These are phyloP conservation scores for Metschnikowia similis DNA, from an alignment of 805 yeast species.

Conservation along the genomic window DNA sequence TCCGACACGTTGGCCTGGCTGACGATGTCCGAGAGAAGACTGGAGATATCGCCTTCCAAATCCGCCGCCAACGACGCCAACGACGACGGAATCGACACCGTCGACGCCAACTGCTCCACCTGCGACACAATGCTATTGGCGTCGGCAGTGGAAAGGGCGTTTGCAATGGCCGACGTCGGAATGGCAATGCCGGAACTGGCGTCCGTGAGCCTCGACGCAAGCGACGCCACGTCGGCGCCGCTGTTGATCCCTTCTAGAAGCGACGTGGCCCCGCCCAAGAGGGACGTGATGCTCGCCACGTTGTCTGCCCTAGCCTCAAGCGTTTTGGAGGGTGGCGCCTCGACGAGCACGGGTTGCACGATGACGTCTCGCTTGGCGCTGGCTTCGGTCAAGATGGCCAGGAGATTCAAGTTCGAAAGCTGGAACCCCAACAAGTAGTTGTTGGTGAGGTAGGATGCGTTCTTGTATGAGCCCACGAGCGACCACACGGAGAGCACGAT, in stretches of 20 bases:
- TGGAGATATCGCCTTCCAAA: slow-evolving; percentile 9
- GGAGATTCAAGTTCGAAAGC: slow-evolving; percentile 28
- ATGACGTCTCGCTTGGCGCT: not conserved
- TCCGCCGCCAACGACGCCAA: slow-evolving; percentile 14
- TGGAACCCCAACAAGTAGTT: slow-evolving; percentile 36
- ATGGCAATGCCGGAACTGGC: slow-evolving; percentile 4
- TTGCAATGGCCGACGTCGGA: slow-evolving; percentile 8
- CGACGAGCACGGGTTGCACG: not conserved
- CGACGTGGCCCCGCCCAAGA: slow-evolving; percentile 6
- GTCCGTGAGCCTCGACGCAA: slow-evolving; percentile 6
- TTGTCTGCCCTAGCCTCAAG: slow-evolving; percentile 2
- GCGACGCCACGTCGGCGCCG: slow-evolving; percentile 5
- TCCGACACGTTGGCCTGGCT: slow-evolving; percentile 22
- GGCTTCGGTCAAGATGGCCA: slow-evolving; percentile 23
- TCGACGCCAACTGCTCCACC: slow-evolving; percentile 10
- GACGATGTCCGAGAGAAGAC: slow-evolving; percentile 20
- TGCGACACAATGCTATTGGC: slow-evolving; percentile 9
- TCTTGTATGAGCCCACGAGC: slow-evolving; percentile 35
- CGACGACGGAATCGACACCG: slow-evolving; percentile 14
- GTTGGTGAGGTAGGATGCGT: slow-evolving; percentile 28
- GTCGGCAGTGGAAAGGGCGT: slow-evolving; percentile 5
- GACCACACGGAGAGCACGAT: slow-evolving; percentile 33
- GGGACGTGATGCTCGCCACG: slow-evolving; percentile 2
- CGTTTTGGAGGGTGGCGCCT: slow-evolving; percentile 5
- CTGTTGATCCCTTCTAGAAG: not conserved